Base-by-base conservation (phyloP, 2,329 filamentous ascomycete species). In the Colletotrichum gigasporum region DNA sequence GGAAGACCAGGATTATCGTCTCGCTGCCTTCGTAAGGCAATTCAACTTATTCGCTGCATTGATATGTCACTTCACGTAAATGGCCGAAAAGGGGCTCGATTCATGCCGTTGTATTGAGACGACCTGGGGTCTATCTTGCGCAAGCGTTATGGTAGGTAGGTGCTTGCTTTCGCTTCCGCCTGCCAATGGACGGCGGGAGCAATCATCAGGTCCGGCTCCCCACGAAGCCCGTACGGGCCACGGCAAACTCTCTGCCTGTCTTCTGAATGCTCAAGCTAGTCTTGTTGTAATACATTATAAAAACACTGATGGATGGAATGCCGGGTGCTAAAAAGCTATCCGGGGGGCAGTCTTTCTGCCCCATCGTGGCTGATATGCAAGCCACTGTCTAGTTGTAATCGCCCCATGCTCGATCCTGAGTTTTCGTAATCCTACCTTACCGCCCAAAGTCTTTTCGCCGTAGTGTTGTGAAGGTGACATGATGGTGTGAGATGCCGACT, bases 231-330 rank as follows among this genome's bases (percentile, higher is more conserved):
- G 7, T n/a, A 14, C 42, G 20, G 50, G 30, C 7, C 28, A 39
- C 14, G 28, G 14, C 16, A 18, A 28, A 20, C 10, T 14, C 18
- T 34, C 18, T 39, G 39, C 39, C 61, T 18, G 20, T 53, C 47
- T 22, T 47, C 41, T 34, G 39, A 30, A 51, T 50, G 37, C 52
- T 51, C 28, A 22, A 44, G 44, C 34, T 57, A 48, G 28, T 42
- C 55, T 64, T 58, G 18, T 59, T 64, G 39, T 64, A 64, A 60
- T 60, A 64, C 55, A 64, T 64, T 64, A 60, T 60, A 52, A 52
- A 63, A 60, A 64, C 61, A 64, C 55, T 52, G 55, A 41, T 64
- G 41, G 45, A 53, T 60, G 41, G 24, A 53, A 53, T 52, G 18
- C 47, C 47, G 48, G 47, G 37, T 22, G 37, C 11, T 16, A 35